These are phyloP conservation scores for Misopates orontium DNA, from an alignment of 257 asterid species.

Conservation along the genomic window DNA sequence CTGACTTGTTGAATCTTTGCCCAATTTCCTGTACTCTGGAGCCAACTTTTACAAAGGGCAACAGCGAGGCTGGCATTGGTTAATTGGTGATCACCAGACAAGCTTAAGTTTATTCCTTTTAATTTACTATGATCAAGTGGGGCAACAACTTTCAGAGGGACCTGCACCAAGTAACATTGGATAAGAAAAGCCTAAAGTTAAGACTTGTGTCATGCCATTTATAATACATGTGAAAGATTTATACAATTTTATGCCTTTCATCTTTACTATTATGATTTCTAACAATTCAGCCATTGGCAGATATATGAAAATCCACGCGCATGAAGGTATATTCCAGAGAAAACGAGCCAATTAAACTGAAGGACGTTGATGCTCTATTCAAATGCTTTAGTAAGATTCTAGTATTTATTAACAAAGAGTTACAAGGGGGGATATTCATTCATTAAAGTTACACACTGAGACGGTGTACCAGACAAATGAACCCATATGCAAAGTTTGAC, in stretches of 20 bases:
- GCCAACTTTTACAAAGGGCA: conserved; percentile 85
- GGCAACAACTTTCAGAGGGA: conserved; percentile 62
- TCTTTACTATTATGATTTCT: no score
- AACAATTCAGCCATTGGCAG: no score
- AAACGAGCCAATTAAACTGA: no score
- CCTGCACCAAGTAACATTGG: conserved; percentile 40
- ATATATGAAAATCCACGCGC: no score
- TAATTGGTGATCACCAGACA: conserved; percentile 86
- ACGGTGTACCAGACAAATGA: no score
- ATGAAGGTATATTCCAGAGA: no score
- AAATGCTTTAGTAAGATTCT: not conserved
- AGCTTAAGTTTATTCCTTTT: conserved; percentile 61
- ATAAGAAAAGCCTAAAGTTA: conserved; percentile 16
- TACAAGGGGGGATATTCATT: no score
- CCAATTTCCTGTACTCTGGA: conserved; percentile 67
- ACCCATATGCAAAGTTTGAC: no score
- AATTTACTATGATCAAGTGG: conserved; percentile 56
- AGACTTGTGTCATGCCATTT: not conserved
- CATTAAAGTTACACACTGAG: no score
- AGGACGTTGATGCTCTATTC: no score
- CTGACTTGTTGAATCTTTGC: conserved; percentile 63
- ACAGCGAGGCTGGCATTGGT: conserved; percentile 86
- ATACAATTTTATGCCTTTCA: no score
- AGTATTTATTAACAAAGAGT: not conserved
- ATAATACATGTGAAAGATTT: no score